Percentiles rank a stretch among this genome's conserved stretches.
Evolutionary conservation across 176 grass and related monocot species (phyloP).

Genomic region (Thinopyrum elongatum): DNA sequence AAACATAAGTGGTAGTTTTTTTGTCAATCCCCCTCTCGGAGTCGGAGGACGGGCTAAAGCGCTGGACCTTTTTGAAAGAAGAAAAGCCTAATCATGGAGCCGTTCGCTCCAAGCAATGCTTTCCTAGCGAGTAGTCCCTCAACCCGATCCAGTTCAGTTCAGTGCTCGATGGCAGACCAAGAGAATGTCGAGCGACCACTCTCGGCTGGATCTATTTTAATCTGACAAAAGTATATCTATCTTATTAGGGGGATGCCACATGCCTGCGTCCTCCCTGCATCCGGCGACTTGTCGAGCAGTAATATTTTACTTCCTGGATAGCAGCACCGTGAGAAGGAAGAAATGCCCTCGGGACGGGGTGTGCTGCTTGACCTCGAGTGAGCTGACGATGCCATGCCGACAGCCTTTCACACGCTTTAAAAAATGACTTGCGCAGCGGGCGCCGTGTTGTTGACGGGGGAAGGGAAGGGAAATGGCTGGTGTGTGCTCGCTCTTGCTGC

Average conservation of each 20-base stretch:
- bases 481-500: too few species aligned
- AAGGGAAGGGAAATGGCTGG: background rate
- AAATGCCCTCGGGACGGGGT: too few species aligned
- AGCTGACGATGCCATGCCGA: background rate
- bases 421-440: background rate
- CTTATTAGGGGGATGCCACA: constrained; percentile 2
- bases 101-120: background rate
- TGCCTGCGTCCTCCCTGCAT: background rate
- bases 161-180: background rate
- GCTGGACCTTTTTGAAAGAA: constrained; percentile 11
- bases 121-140: background rate
- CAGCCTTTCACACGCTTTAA: background rate
- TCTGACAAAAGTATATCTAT: background rate
- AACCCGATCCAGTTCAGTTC: background rate
- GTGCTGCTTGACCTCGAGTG: too few species aligned
- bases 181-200: background rate
- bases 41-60: background rate
- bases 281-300: background rate
- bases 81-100: background rate
- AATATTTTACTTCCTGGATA: background rate
- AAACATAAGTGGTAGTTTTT: too few species aligned
- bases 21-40: too few species aligned
- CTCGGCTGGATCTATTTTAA: background rate
- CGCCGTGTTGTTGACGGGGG: background rate
- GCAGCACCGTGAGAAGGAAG: background rate